Conservation (phyloP, 768 basidiomycete species). For the Saitozyma podzolica region DNA sequence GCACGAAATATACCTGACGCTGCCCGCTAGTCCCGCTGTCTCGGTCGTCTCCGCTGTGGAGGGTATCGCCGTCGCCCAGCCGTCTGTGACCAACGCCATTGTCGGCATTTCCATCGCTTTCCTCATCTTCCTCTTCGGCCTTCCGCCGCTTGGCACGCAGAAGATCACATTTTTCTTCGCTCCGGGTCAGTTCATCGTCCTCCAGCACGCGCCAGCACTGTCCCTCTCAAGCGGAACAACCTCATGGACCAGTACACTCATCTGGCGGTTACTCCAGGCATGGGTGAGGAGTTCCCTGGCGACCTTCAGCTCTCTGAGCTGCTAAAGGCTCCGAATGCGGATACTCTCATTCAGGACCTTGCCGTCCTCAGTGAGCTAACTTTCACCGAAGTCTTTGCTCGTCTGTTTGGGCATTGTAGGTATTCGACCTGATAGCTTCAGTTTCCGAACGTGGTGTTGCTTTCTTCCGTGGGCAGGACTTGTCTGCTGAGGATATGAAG, state of each 20-base stretch:
- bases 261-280: constrained; percentile 57
- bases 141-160: constrained; percentile 64
- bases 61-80: constrained; percentile 67
- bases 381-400: constrained; percentile 2
- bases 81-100: constrained; percentile 57
- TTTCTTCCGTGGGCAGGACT: constrained; percentile 52
- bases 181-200: constrained; percentile 55
- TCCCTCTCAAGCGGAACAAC: too few relatives aligned
- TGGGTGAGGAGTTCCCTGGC: constrained; percentile 61
- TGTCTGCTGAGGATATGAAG: constrained; percentile 43
- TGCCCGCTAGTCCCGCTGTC: constrained; percentile 57
- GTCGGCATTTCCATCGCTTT: constrained; percentile 65
- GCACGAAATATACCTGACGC: not conserved
- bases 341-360: constrained; percentile 61
- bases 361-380: constrained; percentile 54
- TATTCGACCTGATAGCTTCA: constrained; percentile 5
- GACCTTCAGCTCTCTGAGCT: constrained; percentile 58
- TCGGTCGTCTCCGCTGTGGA: constrained; percentile 68
- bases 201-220: not conserved
- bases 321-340: constrained; percentile 57
- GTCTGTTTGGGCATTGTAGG: not conserved
- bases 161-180: constrained; percentile 61
- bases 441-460: constrained; percentile 52
- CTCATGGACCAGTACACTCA: constrained; percentile 1
- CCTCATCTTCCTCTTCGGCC: constrained; percentile 61